phyloP scores from a whole-genome alignment of 768 basidiomycete genomes.

The Chiua virens region DNA sequence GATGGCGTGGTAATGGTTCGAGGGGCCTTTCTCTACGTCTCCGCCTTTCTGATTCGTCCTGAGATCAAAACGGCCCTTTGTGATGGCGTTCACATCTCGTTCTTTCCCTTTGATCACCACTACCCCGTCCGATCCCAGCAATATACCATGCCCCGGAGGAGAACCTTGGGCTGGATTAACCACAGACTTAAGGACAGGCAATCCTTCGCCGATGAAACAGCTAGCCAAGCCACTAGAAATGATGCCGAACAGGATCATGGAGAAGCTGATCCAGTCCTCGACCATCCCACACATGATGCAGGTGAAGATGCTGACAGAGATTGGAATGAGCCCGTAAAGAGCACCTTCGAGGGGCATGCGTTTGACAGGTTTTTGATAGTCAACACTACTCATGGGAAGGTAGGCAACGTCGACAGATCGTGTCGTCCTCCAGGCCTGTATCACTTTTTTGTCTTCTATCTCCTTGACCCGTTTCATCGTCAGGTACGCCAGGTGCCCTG shows the following conservation, averaged over 20 bases:
- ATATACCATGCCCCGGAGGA: conserved; percentile 32
- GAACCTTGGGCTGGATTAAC: conserved; percentile 13
- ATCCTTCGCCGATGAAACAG: conserved; percentile 24
- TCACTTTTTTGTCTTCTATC: fast-evolving
- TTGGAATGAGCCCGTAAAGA: conserved; percentile 23
- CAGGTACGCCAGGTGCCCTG: conserved; percentile 29
- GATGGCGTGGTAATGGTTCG: conserved; percentile 14
- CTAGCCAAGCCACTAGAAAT: conserved; percentile 30
- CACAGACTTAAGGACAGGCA: conserved; percentile 14
- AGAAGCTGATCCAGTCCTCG: conserved; percentile 31
- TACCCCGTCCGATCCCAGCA: conserved; percentile 16
- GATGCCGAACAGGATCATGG: conserved; percentile 34
- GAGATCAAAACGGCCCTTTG: conserved; percentile 29
- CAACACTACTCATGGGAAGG: conserved; percentile 13
- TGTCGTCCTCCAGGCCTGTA: conserved; percentile 10
- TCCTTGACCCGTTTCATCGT: conserved; percentile 18
- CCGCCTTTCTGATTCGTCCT: not conserved
- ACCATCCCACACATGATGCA: conserved; percentile 24
- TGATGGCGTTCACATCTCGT: conserved; percentile 28
- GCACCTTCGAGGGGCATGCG: not conserved
- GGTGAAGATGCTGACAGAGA: conserved; percentile 20
- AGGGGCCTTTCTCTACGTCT: not conserved
- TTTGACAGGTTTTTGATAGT: not conserved
- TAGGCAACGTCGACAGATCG: conserved; percentile 14
- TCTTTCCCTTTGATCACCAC: conserved; percentile 31